Evolutionary conservation across 2,329 filamentous ascomycete species (phyloP), one percentile per base, ranked within the genome.

Genomic region (Cercospora canescens): DNA sequence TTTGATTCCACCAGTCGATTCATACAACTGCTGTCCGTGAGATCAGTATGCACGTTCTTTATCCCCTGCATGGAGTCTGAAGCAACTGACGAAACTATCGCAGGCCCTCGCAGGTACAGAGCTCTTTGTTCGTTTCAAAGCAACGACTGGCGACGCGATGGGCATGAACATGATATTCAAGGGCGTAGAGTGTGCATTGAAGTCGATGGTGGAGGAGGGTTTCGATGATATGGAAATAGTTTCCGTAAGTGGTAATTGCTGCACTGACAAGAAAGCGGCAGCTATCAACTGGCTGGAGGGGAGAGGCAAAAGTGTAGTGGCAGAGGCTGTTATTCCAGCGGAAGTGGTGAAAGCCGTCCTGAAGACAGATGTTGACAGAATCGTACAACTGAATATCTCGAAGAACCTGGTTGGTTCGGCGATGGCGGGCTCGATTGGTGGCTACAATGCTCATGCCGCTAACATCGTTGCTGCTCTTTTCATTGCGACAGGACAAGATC

Each of bases 101-200:
- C 7, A 41, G 35, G 90, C 94, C 1, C 86, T 99, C 64, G 95
- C 95, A 5, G 95, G 95, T 50, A 98, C 94, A 9, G 93, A 97
- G 78, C 87, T 99, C 41, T 99, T 96, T 78, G 94, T 98, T 70
- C 92, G 95, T 26, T 99, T 99, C 88, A 97, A 97, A 87, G 97
- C 95, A 1, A 98, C 94, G 1, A 99, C 95, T 7, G 95, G 95
- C 74, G 95, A 99, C 77, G 95, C 95, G 66, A 99, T 99, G 95
- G 95, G 95, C 69, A 99, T 99, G 95, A 99, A 99, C 85, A 99
- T 99, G 95, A 99, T 99, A 70, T 97, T 94, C 71, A 99, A 99
- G 85, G 95, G 95, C 77, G 94, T 97, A 45, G 95, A 99, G 82
- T 91, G 97, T 78, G 94, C 95, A 4, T 87, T 99, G 11, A 86